Evolutionary conservation across 2,329 filamentous ascomycete genomes (phyloP), one percentile per base, ranked within the genome.

Genomic region (Epicoccum nigrum): DNA sequence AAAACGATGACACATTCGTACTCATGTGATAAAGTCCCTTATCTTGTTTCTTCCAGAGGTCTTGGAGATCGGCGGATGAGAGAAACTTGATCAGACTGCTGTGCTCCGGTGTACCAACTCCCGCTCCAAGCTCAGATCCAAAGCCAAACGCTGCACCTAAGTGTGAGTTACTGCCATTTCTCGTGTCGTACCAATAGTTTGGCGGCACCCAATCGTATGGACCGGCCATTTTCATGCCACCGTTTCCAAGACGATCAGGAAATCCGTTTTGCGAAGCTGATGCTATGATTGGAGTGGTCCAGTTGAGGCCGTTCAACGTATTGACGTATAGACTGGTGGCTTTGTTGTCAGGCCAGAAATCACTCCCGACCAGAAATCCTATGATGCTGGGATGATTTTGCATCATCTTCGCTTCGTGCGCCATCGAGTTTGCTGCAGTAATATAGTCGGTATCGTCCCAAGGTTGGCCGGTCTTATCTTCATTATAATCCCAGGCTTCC

Each of bases 161-260:
- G 39, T 77, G 68, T n/a, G 76, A 65, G 38, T 77, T 62, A 13
- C 77, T 67, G 35, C 80, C 78, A 54, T 81, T 65, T 35, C 77
- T 63, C 4, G 77, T 67, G 37, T 80, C 78, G 55, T 81, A 86
- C 84, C 83, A 87, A 68, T 87, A 87, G 55, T 81, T 84, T 0
- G 84, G 84, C 0, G 85, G 82, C 0, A 85, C 82, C 83, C 83
- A 87, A 60, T 86, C 85, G 57, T 87, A 87, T 0, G 85, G 85
- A 0, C 85, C 85, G 0, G 81, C 78, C 84, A 87, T 87, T 61
- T 86, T 86, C 79, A 87, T 81, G 0, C 84, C 84, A 0, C 81
- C 80, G 0, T 81, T 80, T 0, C 81, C 82, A 0, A 86, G 73
- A 1, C 74, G 64, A 7, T 76, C 56, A 0, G 84, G 80, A 45